phyloP scores from a whole-genome alignment of 2,329 filamentous ascomycete genomes.

The Orbilia brochopaga region DNA sequence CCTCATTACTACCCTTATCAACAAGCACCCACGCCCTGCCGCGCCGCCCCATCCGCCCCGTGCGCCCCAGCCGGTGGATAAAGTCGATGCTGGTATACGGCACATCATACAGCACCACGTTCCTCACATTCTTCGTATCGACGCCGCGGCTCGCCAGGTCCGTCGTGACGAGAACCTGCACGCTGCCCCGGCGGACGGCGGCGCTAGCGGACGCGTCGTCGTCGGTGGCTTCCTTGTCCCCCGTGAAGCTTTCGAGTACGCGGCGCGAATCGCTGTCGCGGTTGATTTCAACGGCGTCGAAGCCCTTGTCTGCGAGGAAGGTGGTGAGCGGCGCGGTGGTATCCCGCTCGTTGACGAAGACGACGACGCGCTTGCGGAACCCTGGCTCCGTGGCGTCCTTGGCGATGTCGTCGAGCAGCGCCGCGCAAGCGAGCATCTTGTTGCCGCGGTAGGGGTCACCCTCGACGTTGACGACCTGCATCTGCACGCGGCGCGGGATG shows the following conservation, averaged over 20 bases:
- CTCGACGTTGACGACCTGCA: conserved; percentile 89
- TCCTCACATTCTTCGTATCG: conserved; percentile 86
- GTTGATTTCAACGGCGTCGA: conserved; percentile 83
- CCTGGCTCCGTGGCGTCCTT: conserved; percentile 71
- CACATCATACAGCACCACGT: conserved; percentile 96
- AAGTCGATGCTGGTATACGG: conserved; percentile 98
- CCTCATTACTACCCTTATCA: conserved; percentile 82
- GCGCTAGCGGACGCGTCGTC: conserved; percentile 32
- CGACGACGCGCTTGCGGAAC: conserved; percentile 82
- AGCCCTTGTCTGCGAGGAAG: conserved; percentile 81
- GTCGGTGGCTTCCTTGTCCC: conserved; percentile 54
- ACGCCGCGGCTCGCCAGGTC: conserved; percentile 92
- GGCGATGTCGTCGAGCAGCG: conserved; percentile 91
- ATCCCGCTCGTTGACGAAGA: conserved; percentile 96
- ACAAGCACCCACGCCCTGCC: conserved; percentile 89
- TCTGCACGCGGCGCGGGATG: conserved; percentile 90
- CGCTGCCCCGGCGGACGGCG: conserved; percentile 56
- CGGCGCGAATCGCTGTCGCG: conserved; percentile 81
- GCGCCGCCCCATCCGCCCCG: conserved; percentile 89
- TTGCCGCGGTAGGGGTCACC: conserved; percentile 93
- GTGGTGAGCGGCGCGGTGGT: conserved; percentile 79
- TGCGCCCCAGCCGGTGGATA: conserved; percentile 89
- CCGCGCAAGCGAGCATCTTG: conserved; percentile 89
- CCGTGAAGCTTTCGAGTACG: conserved; percentile 76
- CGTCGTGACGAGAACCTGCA: conserved; percentile 89